Base-by-base conservation (phyloP, 768 basidiomycete genomes). In the Scleroderma citrinum region DNA sequence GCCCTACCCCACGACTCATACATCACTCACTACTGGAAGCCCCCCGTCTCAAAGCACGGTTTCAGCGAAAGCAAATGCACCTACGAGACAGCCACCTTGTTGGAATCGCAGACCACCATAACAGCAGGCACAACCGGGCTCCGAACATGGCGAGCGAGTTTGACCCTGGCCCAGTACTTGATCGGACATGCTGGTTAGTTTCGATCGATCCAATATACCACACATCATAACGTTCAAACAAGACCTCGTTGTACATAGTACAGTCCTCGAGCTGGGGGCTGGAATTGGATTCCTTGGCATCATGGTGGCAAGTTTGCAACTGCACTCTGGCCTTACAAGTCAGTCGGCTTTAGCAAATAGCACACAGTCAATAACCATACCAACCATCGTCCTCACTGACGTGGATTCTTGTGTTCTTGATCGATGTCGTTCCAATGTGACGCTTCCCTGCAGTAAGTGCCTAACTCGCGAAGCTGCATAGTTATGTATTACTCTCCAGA, bases 121-220 rank as follows among this genome's bases (percentile, higher is more conserved):
- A 87, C 90, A 62, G 70, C 71, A 36, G 88, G 89, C 0, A 91
- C 87, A 0, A 91, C 87, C 1, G 87, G 89, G 12, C 65, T 91
- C 42, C 74, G 85, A 47, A 92, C 88, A 7, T 92, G 89, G 89
- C 70, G 74, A 24, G 85, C 89, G 5, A 83, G 86, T 55, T 76
- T 84, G 38, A 68, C 77, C 26, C 69, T 91, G 17, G 79, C 81
- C 0, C 75, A 82, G 42, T 83, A 80, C 57, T 68, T 91, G 20
- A 73, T 80, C 17, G 51, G 57, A 8, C 70, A 84, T 58, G 69
- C 80, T 62, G 75, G 87, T 86, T 65, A 55, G 62, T 58, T 12
- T 29, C 41, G 44, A 29, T 31, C 10, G 19, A 5, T 10, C 37
- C 4, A 6, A 11, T 36, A 12, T 19, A 17, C 19, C 11, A 29